Conservation (phyloP, 2,329 filamentous ascomycete species). For the Elsinoe fawcettii region DNA sequence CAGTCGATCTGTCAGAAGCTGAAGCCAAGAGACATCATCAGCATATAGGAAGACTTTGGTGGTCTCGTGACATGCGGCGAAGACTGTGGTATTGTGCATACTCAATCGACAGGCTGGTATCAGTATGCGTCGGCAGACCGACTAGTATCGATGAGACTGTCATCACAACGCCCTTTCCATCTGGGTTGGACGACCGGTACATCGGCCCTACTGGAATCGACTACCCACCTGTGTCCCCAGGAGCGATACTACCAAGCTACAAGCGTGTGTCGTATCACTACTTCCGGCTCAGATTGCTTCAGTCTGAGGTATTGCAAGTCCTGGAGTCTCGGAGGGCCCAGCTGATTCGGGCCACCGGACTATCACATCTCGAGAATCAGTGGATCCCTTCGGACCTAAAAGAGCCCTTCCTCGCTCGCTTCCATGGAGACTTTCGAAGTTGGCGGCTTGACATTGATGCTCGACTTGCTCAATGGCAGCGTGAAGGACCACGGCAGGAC, state of each 20-base stretch:
- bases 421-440: conserved; percentile 68
- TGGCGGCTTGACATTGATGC: conserved; percentile 86
- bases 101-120: conserved; percentile 87
- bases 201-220: conserved; percentile 74
- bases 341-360: conserved; percentile 57
- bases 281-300: conserved; percentile 76
- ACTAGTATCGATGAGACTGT: conserved; percentile 95
- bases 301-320: conserved; percentile 92
- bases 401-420: conserved; percentile 76
- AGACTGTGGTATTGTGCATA: conserved; percentile 97
- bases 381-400: conserved; percentile 72
- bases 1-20: conserved; percentile 33
- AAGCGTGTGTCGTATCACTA: conserved; percentile 90
- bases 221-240: conserved; percentile 46
- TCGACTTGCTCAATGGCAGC: conserved; percentile 79
- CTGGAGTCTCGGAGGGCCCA: conserved; percentile 87
- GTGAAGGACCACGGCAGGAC: conserved; percentile 64
- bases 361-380: conserved; percentile 55
- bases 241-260: conserved; percentile 55
- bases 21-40: conserved; percentile 28
- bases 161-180: conserved; percentile 91
- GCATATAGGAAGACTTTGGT: conserved; percentile 65
- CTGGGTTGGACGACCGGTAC: conserved; percentile 75
- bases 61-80: conserved; percentile 75
- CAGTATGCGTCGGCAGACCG: conserved; percentile 84